Percentiles rank a stretch among this genome's conserved stretches.
phyloP scores from a whole-genome alignment of 31 red algal genomes.

The Odonthalia washingtoniensis region DNA sequence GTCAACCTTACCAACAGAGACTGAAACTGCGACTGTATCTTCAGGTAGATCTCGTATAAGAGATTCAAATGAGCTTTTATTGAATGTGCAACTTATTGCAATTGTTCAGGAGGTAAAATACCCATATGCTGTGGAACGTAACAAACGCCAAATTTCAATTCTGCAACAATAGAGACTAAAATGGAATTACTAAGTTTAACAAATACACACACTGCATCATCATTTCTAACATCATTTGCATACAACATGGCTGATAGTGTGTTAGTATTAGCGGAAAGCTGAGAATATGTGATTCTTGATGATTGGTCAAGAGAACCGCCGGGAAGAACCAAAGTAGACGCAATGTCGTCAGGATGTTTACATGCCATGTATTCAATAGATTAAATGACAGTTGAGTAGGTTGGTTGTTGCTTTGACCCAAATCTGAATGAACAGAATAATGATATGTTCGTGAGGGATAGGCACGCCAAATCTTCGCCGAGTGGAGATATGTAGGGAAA shows the following conservation, averaged over 20 bases:
- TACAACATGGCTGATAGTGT: slow-evolving; percentile 12
- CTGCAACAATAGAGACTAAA: slow-evolving; percentile 47
- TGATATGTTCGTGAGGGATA: neutral
- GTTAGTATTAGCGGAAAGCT: slow-evolving; percentile 3
- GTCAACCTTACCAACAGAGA: too few relatives aligned
- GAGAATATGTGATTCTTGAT: slow-evolving; percentile 8
- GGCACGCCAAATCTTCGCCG: slow-evolving; percentile 10
- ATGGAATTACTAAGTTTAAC: slow-evolving; percentile 18
- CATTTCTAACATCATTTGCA: neutral
- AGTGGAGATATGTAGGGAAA: neutral
- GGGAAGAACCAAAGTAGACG: slow-evolving; percentile 1
- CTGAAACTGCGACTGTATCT: too few relatives aligned
- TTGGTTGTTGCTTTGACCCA: neutral
- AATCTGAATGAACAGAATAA: slow-evolving; percentile 31
- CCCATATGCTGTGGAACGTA: slow-evolving; percentile 52
- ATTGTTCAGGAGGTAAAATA: slow-evolving; percentile 17
- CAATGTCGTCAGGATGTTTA: slow-evolving; percentile 18
- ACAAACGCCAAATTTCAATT: slow-evolving; percentile 37
- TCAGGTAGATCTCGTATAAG: too few relatives aligned
- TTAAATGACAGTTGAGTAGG: slow-evolving; percentile 11
- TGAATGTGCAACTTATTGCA: neutral
- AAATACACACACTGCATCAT: slow-evolving; percentile 39
- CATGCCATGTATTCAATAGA: neutral
- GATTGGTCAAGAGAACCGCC: slow-evolving; percentile 22
- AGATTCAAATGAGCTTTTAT: slow-evolving; percentile 20